Evolutionary conservation across 1,284 basidiomycete species (phyloP).

Genomic region (Wolfiporia cocos): DNA sequence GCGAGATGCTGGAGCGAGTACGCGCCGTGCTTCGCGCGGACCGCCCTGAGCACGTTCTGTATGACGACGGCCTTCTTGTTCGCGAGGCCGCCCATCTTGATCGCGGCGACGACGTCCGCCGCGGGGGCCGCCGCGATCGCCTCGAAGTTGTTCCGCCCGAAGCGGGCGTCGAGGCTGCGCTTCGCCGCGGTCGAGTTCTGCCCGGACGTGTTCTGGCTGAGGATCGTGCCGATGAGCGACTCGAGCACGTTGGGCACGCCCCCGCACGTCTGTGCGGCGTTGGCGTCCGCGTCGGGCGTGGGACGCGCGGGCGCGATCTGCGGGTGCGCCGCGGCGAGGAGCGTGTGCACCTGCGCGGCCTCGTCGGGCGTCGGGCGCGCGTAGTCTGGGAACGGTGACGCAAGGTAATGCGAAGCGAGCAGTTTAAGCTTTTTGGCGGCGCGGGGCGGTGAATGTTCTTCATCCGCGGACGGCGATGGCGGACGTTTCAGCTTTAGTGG

Average conservation of each 20-base stretch:
- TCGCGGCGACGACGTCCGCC: conserved; percentile 50
- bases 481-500: conserved; percentile 19
- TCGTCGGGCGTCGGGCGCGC: conserved; percentile 44
- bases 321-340: conserved; percentile 33
- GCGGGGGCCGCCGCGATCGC: conserved; percentile 50
- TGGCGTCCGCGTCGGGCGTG: conserved; percentile 23
- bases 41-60: conserved; percentile 45
- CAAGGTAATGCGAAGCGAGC: conserved; percentile 33
- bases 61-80: conserved; percentile 71
- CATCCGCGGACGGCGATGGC: conserved; percentile 15
- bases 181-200: conserved; percentile 65
- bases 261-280: conserved; percentile 49
- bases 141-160: conserved; percentile 57
- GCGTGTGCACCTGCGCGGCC: conserved; percentile 37
- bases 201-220: conserved; percentile 70
- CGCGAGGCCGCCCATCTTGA: conserved; percentile 67
- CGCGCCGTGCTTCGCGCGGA: conserved; percentile 46
- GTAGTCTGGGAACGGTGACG: conserved; percentile 52
- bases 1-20: conserved; percentile 57
- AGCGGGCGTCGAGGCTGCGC: conserved; percentile 46
- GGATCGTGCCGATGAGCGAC: conserved; percentile 63
- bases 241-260: conserved; percentile 62
- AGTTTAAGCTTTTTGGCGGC: conserved; percentile 47
- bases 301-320: conserved; percentile 19
- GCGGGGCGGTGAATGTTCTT: conserved; percentile 11